These are phyloP conservation scores for Alternaria sp. DNA, from an alignment of 2,329 filamentous ascomycete genomes.

Conservation along the genomic window DNA sequence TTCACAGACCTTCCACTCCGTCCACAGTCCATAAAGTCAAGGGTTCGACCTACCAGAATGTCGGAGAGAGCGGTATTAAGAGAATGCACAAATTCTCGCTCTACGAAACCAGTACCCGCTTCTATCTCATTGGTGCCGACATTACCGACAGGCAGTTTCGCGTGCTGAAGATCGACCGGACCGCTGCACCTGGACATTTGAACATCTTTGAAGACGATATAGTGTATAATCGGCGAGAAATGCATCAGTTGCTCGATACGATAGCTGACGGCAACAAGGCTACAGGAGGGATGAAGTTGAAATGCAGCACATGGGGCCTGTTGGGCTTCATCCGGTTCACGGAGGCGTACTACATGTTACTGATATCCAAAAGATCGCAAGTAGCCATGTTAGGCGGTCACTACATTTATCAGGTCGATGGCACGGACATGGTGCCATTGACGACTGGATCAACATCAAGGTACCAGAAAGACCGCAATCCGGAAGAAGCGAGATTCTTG, in stretches of 20 bases:
- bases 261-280: conserved; percentile 95
- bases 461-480: conserved; percentile 79
- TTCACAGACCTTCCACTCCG: conserved; percentile 50
- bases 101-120: conserved; percentile 91
- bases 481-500: conserved; percentile 88
- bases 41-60: conserved; percentile 49
- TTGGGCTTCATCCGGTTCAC: conserved; percentile 97
- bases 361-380: conserved; percentile 94
- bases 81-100: conserved; percentile 96
- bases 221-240: conserved; percentile 88
- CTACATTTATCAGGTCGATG: conserved; percentile 94
- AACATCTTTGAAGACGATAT: conserved; percentile 93
- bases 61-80: conserved; percentile 52
- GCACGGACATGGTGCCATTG: conserved; percentile 87
- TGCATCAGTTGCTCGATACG: conserved; percentile 89
- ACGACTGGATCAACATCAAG: conserved; percentile 72
- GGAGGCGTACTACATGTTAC: conserved; percentile 93
- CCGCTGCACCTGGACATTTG: conserved; percentile 77
- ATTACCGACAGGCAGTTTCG: conserved; percentile 87
- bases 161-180: conserved; percentile 93
- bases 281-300: conserved; percentile 86
- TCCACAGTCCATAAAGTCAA: conserved; percentile 47
- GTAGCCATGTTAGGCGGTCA: conserved; percentile 96
- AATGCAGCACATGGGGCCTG: conserved; percentile 90
- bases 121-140: conserved; percentile 93